These are phyloP conservation scores for Macrophomina tecta DNA, from an alignment of 2,329 filamentous ascomycete species.

Conservation along the genomic window DNA sequence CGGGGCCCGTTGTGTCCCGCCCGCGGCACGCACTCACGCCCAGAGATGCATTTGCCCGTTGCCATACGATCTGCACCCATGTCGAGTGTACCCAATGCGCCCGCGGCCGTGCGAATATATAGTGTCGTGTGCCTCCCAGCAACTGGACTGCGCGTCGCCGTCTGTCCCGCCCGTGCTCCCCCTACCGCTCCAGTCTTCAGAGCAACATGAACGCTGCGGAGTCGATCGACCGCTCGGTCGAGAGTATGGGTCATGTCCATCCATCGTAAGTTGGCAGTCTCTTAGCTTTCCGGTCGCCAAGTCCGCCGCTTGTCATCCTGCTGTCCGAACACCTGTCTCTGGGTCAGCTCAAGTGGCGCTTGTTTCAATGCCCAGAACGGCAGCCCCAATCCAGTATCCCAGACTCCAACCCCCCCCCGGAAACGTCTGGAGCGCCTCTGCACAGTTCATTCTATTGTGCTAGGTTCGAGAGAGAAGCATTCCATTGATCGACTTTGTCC, in stretches of 20 bases:
- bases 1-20: background rate
- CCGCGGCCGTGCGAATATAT: slow-evolving; percentile 21
- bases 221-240: slow-evolving; percentile 40
- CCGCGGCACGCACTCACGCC: background rate
- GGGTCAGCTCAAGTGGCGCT: too few relatives aligned
- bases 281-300: background rate
- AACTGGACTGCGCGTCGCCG: slow-evolving; percentile 1
- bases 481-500: slow-evolving; percentile 37
- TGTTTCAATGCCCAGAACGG: background rate
- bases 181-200: background rate
- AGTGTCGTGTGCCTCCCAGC: slow-evolving; percentile 1
- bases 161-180: background rate
- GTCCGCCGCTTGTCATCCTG: background rate
- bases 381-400: slow-evolving; percentile 7
- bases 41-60: background rate
- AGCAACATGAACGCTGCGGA: slow-evolving; percentile 36
- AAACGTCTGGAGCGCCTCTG: background rate
- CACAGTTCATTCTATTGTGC: background rate
- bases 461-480: slow-evolving; percentile 31
- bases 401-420: too few relatives aligned
- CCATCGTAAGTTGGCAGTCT: slow-evolving; percentile 3
- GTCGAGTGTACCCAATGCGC: background rate
- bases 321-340: background rate
- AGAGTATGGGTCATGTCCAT: slow-evolving; percentile 31
- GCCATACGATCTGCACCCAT: background rate